These are phyloP conservation scores for Dalbergia cochinchinensis DNA, from an alignment of 306 rosid species.

Conservation along the genomic window DNA sequence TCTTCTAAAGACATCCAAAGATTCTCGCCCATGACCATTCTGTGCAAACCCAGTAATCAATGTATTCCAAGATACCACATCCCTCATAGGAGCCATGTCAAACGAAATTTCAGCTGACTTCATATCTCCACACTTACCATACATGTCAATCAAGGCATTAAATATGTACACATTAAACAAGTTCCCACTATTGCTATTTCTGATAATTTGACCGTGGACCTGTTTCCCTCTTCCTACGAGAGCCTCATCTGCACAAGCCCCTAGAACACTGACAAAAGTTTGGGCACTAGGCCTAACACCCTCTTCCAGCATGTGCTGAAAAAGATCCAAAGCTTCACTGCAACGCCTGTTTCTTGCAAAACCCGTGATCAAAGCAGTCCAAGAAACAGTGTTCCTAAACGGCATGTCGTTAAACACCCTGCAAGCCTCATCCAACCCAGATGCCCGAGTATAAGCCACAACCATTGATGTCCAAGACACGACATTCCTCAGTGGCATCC, in stretches of 20 bases:
- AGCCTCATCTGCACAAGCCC: conserved; percentile 65
- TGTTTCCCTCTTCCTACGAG: conserved; percentile 64
- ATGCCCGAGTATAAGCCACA: conserved; percentile 51
- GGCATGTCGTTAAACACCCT: conserved; percentile 61
- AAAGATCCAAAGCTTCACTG: conserved; percentile 57
- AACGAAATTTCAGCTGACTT: conserved; percentile 62
- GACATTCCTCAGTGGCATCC: conserved; percentile 59
- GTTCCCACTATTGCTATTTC: conserved; percentile 46
- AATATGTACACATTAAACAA: conserved; percentile 50
- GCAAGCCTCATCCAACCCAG: conserved; percentile 58
- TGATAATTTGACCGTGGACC: conserved; percentile 58
- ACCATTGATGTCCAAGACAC: conserved; percentile 73
- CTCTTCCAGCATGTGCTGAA: conserved; percentile 58
- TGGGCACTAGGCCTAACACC: conserved; percentile 51
- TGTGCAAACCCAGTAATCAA: conserved; percentile 65
- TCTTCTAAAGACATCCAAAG: conserved; percentile 55
- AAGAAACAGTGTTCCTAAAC: conserved; percentile 53
- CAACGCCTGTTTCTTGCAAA: conserved; percentile 49
- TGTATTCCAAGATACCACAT: conserved; percentile 64
- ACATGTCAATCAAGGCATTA: conserved; percentile 71
- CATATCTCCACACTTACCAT: conserved; percentile 68
- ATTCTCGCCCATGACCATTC: conserved; percentile 62
- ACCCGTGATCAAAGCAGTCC: conserved; percentile 70
- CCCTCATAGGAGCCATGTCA: conserved; percentile 51
- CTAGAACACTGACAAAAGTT: conserved; percentile 61